Percentiles rank a stretch among this genome's conserved stretches.
Evolutionary conservation across 805 yeast genomes (phyloP).

Genomic region (Wickerhamiella spandovensis): DNA sequence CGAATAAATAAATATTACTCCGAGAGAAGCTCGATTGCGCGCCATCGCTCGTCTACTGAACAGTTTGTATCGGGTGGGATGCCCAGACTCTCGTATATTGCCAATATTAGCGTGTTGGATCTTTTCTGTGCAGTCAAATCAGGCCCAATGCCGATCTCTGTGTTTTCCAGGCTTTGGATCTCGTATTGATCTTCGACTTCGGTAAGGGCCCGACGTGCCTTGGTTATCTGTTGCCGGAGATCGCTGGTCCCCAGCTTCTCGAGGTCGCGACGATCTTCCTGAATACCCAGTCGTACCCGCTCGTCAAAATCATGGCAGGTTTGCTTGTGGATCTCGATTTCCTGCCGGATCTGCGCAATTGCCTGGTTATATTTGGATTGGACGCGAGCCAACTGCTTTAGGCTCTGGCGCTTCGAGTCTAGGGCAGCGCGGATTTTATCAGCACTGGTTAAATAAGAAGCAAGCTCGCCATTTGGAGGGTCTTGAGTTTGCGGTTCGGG

Average conservation of each 20-base stretch:
- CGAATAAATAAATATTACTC: not conserved
- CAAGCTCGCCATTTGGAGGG: not conserved
- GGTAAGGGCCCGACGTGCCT: not conserved
- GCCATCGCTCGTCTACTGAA: not conserved
- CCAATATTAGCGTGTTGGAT: not conserved
- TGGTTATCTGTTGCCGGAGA: not conserved
- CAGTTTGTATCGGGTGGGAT: not conserved
- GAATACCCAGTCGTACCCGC: not conserved
- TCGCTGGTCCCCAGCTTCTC: not conserved
- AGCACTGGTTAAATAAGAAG: not conserved
- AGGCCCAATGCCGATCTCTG: not conserved
- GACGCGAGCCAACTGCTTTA: not conserved
- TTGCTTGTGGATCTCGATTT: not conserved
- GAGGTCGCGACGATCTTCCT: not conserved
- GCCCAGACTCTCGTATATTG: not conserved
- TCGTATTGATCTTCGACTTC: not conserved
- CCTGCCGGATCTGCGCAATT: not conserved
- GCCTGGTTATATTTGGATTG: not conserved
- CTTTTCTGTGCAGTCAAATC: not conserved
- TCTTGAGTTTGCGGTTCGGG: not conserved
- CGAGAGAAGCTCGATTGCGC: not conserved
- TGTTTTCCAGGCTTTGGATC: not conserved
- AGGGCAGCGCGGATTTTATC: not conserved
- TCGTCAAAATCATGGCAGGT: not conserved
- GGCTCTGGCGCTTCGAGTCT: not conserved